These are phyloP conservation scores for Hymenoscyphus infarciens DNA, from an alignment of 2,329 filamentous ascomycete genomes.

Conservation along the genomic window DNA sequence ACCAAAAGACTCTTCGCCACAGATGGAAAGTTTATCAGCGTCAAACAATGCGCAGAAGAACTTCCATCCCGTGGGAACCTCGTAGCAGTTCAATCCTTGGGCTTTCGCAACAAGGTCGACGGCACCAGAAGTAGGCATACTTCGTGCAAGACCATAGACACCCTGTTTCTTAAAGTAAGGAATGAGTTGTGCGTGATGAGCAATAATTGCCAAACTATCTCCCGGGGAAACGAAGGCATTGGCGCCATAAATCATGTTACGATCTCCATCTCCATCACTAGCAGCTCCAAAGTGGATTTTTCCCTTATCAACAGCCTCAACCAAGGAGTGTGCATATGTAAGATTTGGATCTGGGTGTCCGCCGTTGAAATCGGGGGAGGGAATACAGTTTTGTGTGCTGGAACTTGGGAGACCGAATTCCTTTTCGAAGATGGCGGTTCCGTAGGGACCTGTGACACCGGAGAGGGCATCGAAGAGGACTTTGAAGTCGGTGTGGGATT, in stretches of 20 bases:
- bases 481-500: slow-evolving; percentile 85
- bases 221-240: slow-evolving; percentile 95
- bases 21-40: slow-evolving; percentile 94
- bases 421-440: slow-evolving; percentile 88
- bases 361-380: slow-evolving; percentile 91
- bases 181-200: slow-evolving; percentile 92
- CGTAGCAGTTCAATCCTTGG: slow-evolving; percentile 86
- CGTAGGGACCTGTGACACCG: slow-evolving; percentile 94
- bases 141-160: slow-evolving; percentile 89
- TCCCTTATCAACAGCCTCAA: slow-evolving; percentile 88
- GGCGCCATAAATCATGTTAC: slow-evolving; percentile 99
- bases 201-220: slow-evolving; percentile 96
- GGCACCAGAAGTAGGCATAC: slow-evolving; percentile 95
- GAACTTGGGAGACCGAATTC: slow-evolving; percentile 78
- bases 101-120: slow-evolving; percentile 95
- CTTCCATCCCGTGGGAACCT: slow-evolving; percentile 98
- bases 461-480: slow-evolving; percentile 92
- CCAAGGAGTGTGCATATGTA: slow-evolving; percentile 91
- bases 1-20: slow-evolving; percentile 96
- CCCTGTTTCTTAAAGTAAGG: slow-evolving; percentile 98
- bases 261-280: slow-evolving; percentile 94
- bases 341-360: slow-evolving; percentile 98
- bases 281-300: slow-evolving; percentile 94
- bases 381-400: slow-evolving; percentile 87
- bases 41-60: slow-evolving; percentile 98